Evolutionary conservation across 2,329 filamentous ascomycete genomes (phyloP).

Genomic region (Monosporascus ibericus): DNA sequence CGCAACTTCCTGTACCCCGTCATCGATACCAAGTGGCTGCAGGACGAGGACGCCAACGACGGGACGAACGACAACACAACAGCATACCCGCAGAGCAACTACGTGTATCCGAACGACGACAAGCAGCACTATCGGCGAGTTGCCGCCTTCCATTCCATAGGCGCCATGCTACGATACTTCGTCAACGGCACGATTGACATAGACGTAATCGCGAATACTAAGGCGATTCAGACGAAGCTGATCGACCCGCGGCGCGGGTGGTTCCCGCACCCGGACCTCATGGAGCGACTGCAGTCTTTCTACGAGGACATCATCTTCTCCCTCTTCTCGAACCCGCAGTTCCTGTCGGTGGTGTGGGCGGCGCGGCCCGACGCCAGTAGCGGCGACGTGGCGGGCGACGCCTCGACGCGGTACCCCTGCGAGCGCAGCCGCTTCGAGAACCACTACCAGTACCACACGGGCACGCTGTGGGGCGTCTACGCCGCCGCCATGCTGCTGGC

Average conservation of each 20-base stretch:
- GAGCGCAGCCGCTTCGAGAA: slow-evolving; percentile 24
- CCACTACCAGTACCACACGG: slow-evolving; percentile 26
- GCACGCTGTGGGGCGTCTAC: slow-evolving; percentile 32
- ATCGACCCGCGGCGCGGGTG: slow-evolving; percentile 29
- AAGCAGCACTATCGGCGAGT: slow-evolving; percentile 23
- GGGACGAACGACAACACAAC: slow-evolving; percentile 31
- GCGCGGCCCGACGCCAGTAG: slow-evolving; percentile 17
- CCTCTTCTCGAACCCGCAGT: slow-evolving; percentile 29
- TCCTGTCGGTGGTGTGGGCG: slow-evolving; percentile 31
- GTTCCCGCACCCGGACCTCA: slow-evolving; percentile 23
- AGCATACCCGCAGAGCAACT: slow-evolving; percentile 24
- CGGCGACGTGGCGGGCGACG: slow-evolving; percentile 15
- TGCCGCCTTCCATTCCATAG: slow-evolving; percentile 30
- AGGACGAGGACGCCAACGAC: slow-evolving; percentile 23
- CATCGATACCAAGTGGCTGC: slow-evolving; percentile 28
- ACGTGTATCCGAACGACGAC: slow-evolving; percentile 20
- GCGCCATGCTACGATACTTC: slow-evolving; percentile 24
- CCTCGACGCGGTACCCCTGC: slow-evolving; percentile 25
- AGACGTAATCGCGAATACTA: slow-evolving; percentile 21
- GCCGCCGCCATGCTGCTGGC: slow-evolving; percentile 24
- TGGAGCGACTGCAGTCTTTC: slow-evolving; percentile 21
- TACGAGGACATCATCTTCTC: slow-evolving; percentile 33
- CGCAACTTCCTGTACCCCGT: slow-evolving; percentile 23
- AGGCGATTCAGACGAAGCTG: slow-evolving; percentile 36
- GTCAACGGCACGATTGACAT: slow-evolving; percentile 28